These are phyloP conservation scores for Ceratobasidium sp. DNA, from an alignment of 1,284 basidiomycete species.

Conservation along the genomic window DNA sequence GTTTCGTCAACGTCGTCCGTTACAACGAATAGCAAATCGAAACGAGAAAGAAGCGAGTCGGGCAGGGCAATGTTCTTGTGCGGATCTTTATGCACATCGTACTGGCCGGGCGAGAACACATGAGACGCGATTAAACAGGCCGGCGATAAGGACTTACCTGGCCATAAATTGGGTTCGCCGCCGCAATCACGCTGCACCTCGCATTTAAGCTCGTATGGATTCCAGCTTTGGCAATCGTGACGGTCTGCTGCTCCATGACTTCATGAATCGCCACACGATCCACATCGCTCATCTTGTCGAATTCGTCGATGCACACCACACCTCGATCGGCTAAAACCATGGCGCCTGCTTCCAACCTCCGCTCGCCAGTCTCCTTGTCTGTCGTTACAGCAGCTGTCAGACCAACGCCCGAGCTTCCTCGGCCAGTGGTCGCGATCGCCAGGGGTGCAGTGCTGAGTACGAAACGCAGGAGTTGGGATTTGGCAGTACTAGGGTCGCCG, in stretches of 20 bases:
- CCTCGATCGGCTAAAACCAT: conserved; percentile 99
- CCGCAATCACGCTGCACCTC: conserved; percentile 95
- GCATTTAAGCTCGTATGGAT: conserved; percentile 99
- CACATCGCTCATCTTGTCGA: conserved; percentile 99
- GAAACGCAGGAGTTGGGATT: conserved; percentile 96
- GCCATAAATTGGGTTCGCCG: conserved; percentile 98
- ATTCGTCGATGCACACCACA: conserved; percentile 99
- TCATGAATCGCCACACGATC: conserved; percentile 99
- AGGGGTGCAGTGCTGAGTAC: conserved; percentile 95
- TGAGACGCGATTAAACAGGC: conserved; percentile 29
- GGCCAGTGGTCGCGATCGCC: conserved; percentile 97
- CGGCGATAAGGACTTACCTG: conserved; percentile 66
- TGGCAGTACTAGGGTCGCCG: conserved; percentile 97
- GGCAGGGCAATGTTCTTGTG: conserved; percentile 99
- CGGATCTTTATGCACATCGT: conserved; percentile 99
- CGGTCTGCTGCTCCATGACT: conserved; percentile 99
- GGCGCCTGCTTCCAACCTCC: conserved; percentile 95
- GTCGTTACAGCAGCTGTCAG: conserved; percentile 99
- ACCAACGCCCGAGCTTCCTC: conserved; percentile 98
- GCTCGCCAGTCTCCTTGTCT: conserved; percentile 96
- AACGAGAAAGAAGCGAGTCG: conserved; percentile 97
- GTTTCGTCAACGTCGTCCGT: conserved; percentile 98
- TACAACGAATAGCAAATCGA: conserved; percentile 97
- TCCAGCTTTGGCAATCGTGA: conserved; percentile 98
- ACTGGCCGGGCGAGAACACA: conserved; percentile 60